A percentile compares a stretch with the other conserved stretches of the same genome.
phyloP scores from a whole-genome alignment of 805 yeast species.

The Yamadazyma nakazawae region DNA sequence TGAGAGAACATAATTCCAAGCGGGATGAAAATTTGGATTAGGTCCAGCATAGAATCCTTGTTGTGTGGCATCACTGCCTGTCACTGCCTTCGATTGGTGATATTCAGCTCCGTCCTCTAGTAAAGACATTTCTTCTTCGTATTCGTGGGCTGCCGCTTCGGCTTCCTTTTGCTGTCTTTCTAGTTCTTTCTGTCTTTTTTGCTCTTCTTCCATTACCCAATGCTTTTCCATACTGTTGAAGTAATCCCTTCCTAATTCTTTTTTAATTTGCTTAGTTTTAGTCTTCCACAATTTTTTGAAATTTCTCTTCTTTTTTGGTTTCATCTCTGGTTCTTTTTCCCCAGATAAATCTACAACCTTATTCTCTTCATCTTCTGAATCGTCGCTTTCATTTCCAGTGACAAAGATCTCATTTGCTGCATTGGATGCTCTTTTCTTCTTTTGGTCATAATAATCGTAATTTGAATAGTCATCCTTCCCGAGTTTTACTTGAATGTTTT shows the following conservation, averaged over 20 bases:
- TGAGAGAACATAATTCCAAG: slow-evolving; percentile 37
- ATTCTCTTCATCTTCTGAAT: slow-evolving; percentile 13
- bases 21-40: slow-evolving; percentile 30
- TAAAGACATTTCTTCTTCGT: not conserved
- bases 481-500: slow-evolving; percentile 25
- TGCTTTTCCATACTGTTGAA: slow-evolving; percentile 19
- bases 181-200: slow-evolving; percentile 9
- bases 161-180: slow-evolving; percentile 3
- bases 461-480: slow-evolving; percentile 30
- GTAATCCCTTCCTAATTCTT: slow-evolving; percentile 23
- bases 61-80: not conserved
- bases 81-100: too few species aligned
- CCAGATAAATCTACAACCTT: slow-evolving; percentile 6
- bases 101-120: not conserved
- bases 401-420: slow-evolving; percentile 20
- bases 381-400: slow-evolving; percentile 17
- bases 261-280: slow-evolving; percentile 22
- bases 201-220: slow-evolving; percentile 15
- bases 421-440: slow-evolving; percentile 8
- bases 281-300: slow-evolving; percentile 16
- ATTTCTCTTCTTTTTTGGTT: slow-evolving; percentile 15
- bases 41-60: slow-evolving; percentile 13
- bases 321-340: slow-evolving; percentile 12
- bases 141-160: not conserved
- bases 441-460: slow-evolving; percentile 33